Evolutionary conservation across 768 basidiomycete genomes (phyloP), one percentile per base, ranked within the genome.

Genomic region (Boletus barrowsii): DNA sequence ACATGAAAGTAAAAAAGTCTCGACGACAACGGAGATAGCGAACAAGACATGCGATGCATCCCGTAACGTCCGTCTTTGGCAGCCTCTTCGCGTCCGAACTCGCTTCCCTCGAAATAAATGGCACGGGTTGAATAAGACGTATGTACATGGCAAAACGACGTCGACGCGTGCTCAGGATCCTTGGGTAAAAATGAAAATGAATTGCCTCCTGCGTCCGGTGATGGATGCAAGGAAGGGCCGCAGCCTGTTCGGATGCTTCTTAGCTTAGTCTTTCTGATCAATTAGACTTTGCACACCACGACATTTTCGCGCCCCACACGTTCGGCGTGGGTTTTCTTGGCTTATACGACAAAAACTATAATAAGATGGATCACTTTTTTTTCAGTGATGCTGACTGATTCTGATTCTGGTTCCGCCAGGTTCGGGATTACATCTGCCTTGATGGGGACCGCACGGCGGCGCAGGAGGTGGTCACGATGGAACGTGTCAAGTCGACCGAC

Each of bases 401-500:
- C 26, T 22, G 41, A 42, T 0, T 17, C 39, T 26, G 43, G 30
- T n/a, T 3, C 18, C 14, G 33, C 33, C 33, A 14, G 13, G 33
- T 35, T 35, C 33, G 33, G 9, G 33, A 35, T 35, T 5, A 35
- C 3, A 11, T 32, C 30, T 33, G 30, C 35, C 18, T 24, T 26
- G 7, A 8, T 46, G 36, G 33, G 52, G 48, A 53, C 2, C 3
- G 45, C 32, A 39, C 59, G 51, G 51, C 51, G 46, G 48, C 33
- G 55, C 51, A 42, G 32, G 20, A 35, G 42, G 13, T 11, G 46
- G 4, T 53, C 63, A 20, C n/a, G 14, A 47, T 49, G 10, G 43
- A 56, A 65, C 64, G 64, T 60, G 61, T 55, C 54, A 41, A 7
- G 52, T 54, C 10, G 35, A 39, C 58, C 61, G 58, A 65, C 58